Evolutionary conservation across 176 grass and related monocot genomes (phyloP), one percentile per base, ranked within the genome.

Genomic region (Oryza australiensis): DNA sequence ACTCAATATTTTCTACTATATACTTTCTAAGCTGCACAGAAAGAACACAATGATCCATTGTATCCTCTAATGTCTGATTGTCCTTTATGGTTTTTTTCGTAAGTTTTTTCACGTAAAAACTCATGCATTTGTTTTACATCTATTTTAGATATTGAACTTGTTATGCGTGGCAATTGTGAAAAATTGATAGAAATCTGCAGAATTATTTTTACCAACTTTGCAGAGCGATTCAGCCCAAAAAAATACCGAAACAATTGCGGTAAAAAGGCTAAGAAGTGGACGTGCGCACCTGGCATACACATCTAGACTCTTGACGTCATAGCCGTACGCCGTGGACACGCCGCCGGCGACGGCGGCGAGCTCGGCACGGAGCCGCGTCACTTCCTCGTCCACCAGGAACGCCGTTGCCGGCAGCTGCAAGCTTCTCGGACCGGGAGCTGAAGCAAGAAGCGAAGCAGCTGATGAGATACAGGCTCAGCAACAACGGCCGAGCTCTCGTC

Each of bases 221-320:
- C 14, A 16, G 14, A 16, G 11, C 46, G 5, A 49, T 49, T 49
- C 46, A 49, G 46, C 41, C 41, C 12, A 43, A 49, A 48, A 16
- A 48, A 48, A 49, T n/a, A n/a, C 4, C 3, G 0, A 46, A n/a
- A 57, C 53, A 23, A 9, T 9, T 57, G 51, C 51, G 18, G 20
- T n/a, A 57, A n/a, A 57, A 57, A 57, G 7, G 22, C 22, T 60
- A 60, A 24, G 9, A 60, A 60, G 55, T 9, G n/a, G n/a, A 60
- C 55, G 8, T 24, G 55, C 38, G 34, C 26, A 88, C 85, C 85
- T 87, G 71, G 79, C 85, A 4, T 75, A 69, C 35, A 88, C 55
- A 64, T 88, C 81, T 11, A 88, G 80, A 10, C 77, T 83, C 42
- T 68, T 75, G 16, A 85, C 51, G 53, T 85, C 81, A 12, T 32